Base-by-base conservation (phyloP, 2,329 filamentous ascomycete species). In the Talaromyces marneffei region DNA sequence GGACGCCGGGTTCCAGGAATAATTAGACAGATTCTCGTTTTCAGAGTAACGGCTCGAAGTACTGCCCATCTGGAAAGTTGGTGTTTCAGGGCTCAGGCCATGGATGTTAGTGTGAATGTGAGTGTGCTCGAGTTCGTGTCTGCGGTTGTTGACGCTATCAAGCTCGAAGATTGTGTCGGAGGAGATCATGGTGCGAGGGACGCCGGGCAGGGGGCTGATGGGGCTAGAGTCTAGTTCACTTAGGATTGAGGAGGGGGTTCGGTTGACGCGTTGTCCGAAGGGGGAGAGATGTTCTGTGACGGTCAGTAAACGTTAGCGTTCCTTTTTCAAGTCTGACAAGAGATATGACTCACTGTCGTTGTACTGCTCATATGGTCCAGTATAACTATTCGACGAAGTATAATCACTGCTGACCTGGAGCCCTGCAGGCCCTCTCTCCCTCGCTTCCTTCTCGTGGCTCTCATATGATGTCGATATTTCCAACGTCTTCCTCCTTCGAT, bases 401-500 rank as follows among this genome's bases (percentile, higher is more conserved):
- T 42, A 42, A 2, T 53, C 46, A n/a, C 57, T 59, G 20, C 20
- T 29, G 2, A 16, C 25, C 18, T 39, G 33, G 6, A 40, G 12
- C 2, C 16, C 48, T 25, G 33, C 27, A 3, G 25, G 29, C 9
- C 27, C 27, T 6, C 57, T 23, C n/a, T 44, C 27, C 1, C n/a
- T n/a, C 14, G 20, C 20, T 7, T 40, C 40, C 29, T 60, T 40
- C 20, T 60, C 50, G 6, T 23, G 18, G 25, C 31, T 39, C 1
- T 16, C 57, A 59, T 46, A 16, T 18, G 53, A 40, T 57, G 57
- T 6, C 42, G 27, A 14, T 57, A 55, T 27, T 27, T 59, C 62
- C 31, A 57, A 48, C 12, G 44, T n/a, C 31, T 53, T 67, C 58
- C 61, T 69, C 44, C 40, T 60, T n/a, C 68, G 62, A 44, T 62